These are phyloP conservation scores for Castanea mollissima DNA, from an alignment of 306 rosid genomes.

Conservation along the genomic window DNA sequence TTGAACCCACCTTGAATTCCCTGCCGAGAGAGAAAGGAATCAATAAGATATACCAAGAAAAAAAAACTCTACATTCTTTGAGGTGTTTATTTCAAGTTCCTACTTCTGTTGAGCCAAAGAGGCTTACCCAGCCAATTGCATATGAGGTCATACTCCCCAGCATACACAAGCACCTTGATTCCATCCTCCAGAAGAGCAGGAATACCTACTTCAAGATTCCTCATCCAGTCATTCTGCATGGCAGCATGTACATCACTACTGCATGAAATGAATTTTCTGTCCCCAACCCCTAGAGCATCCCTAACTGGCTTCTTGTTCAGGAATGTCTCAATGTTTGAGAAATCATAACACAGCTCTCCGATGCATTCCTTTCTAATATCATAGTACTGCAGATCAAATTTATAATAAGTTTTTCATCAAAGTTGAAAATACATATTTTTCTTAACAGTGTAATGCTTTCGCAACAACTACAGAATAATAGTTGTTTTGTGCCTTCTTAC, in stretches of 20 bases:
- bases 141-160: slow-evolving; percentile 86
- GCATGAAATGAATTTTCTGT: slow-evolving; percentile 69
- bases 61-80: neutral
- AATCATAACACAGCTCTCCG: slow-evolving; percentile 66
- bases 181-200: slow-evolving; percentile 88
- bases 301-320: slow-evolving; percentile 61
- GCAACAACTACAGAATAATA: neutral
- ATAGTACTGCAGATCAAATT: slow-evolving; percentile 60
- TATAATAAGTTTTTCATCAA: slow-evolving; percentile 11
- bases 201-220: slow-evolving; percentile 85
- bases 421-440: slow-evolving; percentile 6
- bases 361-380: slow-evolving; percentile 80
- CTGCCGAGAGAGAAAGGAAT: slow-evolving; percentile 34
- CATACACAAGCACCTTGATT: slow-evolving; percentile 82
- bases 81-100: neutral
- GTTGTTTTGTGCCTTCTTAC: slow-evolving; percentile 41
- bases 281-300: slow-evolving; percentile 77
- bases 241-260: slow-evolving; percentile 56
- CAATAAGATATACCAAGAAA: neutral
- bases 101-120: slow-evolving; percentile 3
- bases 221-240: slow-evolving; percentile 86
- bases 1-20: slow-evolving; percentile 91
- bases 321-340: slow-evolving; percentile 70
- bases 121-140: slow-evolving; percentile 97
- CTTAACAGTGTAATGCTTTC: neutral